Evolutionary conservation across 2,329 filamentous ascomycete genomes (phyloP).

Genomic region (Aspergillus chevalieri): DNA sequence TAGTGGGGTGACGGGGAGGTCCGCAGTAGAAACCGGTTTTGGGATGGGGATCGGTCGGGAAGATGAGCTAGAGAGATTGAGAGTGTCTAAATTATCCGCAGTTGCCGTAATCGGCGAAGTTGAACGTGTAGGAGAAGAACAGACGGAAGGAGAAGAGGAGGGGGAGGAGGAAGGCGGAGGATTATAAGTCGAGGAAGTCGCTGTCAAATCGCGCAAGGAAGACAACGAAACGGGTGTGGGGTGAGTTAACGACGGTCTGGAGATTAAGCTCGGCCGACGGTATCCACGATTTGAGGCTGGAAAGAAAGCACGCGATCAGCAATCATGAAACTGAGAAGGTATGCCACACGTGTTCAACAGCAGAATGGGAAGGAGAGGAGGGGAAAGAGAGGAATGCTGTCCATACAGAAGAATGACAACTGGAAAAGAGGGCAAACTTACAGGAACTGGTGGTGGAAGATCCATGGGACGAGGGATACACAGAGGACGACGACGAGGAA

Average conservation of each 20-base stretch:
- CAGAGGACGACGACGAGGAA: constrained; percentile 19
- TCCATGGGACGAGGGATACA: constrained; percentile 14
- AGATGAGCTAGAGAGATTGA: constrained; percentile 21
- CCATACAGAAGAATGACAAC: not conserved
- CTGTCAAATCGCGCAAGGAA: constrained; percentile 32
- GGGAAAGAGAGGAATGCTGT: constrained; percentile 3
- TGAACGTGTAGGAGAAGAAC: constrained; percentile 16
- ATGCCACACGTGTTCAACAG: constrained; percentile 24
- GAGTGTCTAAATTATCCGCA: constrained; percentile 20
- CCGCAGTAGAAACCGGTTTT: constrained; percentile 12
- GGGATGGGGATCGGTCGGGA: constrained; percentile 34
- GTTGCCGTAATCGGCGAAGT: constrained; percentile 19
- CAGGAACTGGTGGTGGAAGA: constrained; percentile 9
- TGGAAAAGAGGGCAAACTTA: constrained; percentile 4
- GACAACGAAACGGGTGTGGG: constrained; percentile 34
- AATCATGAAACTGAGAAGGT: constrained; percentile 9
- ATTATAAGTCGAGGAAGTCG: constrained; percentile 32
- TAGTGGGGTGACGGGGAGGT: constrained; percentile 33
- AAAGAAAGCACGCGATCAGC: constrained; percentile 21
- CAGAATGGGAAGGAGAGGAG: constrained; percentile 6
- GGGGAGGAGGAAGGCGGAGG: constrained; percentile 22
- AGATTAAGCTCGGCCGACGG: constrained; percentile 32
- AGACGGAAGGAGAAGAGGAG: constrained; percentile 12
- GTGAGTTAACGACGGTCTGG: constrained; percentile 35
- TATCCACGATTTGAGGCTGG: constrained; percentile 22